phyloP scores from a whole-genome alignment of 2,329 filamentous ascomycete species.

The Xylaria sp. region DNA sequence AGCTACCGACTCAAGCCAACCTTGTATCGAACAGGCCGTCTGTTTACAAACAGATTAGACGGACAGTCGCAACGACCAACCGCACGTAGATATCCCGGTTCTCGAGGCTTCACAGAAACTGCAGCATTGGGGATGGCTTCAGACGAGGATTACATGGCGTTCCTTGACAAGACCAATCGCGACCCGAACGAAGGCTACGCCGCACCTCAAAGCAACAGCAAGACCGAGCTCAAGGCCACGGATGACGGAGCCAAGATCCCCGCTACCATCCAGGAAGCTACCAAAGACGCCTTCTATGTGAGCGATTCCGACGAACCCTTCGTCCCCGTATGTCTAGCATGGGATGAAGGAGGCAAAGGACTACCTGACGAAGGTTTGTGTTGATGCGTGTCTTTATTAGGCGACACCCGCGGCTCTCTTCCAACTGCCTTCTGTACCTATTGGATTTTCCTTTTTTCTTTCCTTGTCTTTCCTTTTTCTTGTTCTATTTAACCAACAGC shows the following conservation, averaged over 20 bases:
- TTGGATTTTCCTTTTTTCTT: neutral
- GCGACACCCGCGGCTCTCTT: neutral
- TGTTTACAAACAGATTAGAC: neutral
- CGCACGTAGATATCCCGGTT: neutral
- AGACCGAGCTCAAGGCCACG: constrained; percentile 56
- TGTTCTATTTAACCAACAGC: neutral
- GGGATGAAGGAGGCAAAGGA: constrained; percentile 55
- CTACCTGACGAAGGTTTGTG: constrained; percentile 67
- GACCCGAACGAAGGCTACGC: constrained; percentile 69
- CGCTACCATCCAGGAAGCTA: constrained; percentile 55
- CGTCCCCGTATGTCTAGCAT: constrained; percentile 73
- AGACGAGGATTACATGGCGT: constrained; percentile 83
- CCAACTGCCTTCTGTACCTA: neutral
- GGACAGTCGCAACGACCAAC: neutral
- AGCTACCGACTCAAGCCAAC: neutral
- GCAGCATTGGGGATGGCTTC: constrained; percentile 62
- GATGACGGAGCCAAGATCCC: constrained; percentile 67
- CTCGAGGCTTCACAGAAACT: constrained; percentile 16
- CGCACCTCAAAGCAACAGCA: constrained; percentile 36
- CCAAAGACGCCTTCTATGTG: constrained; percentile 68
- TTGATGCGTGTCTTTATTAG: neutral
- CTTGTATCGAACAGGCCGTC: neutral
- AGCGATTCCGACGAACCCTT: constrained; percentile 90
- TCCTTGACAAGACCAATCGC: constrained; percentile 85
- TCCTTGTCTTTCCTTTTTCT: neutral